Evolutionary conservation across 2,329 filamentous ascomycete species (phyloP), one percentile per base, ranked within the genome.

Genomic region (Didymella sp.): DNA sequence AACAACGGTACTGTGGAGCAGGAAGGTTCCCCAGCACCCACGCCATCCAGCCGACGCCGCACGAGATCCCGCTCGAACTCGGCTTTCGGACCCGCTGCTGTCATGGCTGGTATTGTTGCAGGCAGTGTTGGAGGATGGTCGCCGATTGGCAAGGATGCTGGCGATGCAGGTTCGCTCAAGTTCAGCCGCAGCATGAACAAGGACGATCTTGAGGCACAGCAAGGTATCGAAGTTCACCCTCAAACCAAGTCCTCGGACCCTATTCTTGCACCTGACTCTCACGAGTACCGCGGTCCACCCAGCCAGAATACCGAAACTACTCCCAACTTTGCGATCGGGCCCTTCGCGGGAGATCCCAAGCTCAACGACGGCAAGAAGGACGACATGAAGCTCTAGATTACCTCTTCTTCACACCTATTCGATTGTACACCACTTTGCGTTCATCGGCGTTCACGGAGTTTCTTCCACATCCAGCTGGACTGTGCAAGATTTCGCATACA

Each of bases 91-190:
- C 88, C 89, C 2, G 87, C 89, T 1, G 87, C 88, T 7, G 89
- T 92, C 59, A 92, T 92, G 90, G 89, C 90, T n/a, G 90, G 90
- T 59, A 88, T 93, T 56, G 86, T 93, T 46, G 90, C 89, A 8
- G 90, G 89, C 40, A 89, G 88, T 68, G 85, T 93, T 30, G 89
- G 87, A 13, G 89, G 88, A 27, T 93, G 89, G 89, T 90, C 89
- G 44, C 90, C 90, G 1, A 84, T 87, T 51, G 87, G 88, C 58
- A 78, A 84, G 28, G 68, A 68, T 33, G 69, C 76, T 31, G 75
- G 71, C 19, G 76, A 79, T 48, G 76, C 78, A 25, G 76, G 77
- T 51, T 78, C 77, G 7, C 58, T 78, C 40, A 76, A 72, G 35
- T 79, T 78, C 55, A 62, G 69, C 11, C 73, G 67, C 19, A 66